Conservation (phyloP, 1,284 basidiomycete species). For the Blastosporella zonata region DNA sequence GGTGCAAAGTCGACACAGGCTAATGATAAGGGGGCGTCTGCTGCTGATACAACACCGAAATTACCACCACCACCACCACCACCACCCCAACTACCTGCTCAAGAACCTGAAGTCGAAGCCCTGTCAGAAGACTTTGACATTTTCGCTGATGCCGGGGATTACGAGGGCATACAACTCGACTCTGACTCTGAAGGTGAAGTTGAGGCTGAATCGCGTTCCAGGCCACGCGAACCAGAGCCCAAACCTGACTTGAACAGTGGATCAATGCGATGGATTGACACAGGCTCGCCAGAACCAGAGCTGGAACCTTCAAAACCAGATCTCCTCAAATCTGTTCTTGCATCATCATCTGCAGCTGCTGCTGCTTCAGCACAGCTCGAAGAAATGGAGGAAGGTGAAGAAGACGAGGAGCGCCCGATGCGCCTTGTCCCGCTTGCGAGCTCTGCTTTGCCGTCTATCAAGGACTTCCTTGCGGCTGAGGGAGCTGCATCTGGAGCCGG, state of each 20-base stretch:
- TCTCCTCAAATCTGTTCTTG: conserved; percentile 16
- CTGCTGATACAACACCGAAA: conserved; percentile 9
- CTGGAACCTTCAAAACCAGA: conserved; percentile 17
- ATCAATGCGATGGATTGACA: conserved; percentile 24
- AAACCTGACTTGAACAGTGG: conserved; percentile 5
- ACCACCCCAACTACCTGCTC: conserved; percentile 11
- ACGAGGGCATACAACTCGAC: conserved; percentile 59
- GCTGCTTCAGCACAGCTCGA: neutral
- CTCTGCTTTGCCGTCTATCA: conserved; percentile 76
- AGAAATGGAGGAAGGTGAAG: conserved; percentile 30
- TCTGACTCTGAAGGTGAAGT: conserved; percentile 55
- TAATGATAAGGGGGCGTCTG: conserved; percentile 11
- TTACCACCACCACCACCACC: conserved; percentile 13
- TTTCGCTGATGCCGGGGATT: conserved; percentile 84
- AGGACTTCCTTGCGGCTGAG: conserved; percentile 76
- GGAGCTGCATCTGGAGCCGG: conserved; percentile 58
- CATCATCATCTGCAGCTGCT: conserved; percentile 7
- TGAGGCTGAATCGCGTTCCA: conserved; percentile 16
- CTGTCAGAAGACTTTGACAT: conserved; percentile 67
- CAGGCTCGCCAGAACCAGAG: conserved; percentile 21
- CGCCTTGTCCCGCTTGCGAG: conserved; percentile 71
- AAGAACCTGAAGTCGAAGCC: conserved; percentile 32
- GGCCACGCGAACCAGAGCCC: neutral
- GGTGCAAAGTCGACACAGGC: neutral
- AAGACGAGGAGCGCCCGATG: conserved; percentile 43